A percentile compares a stretch with the other conserved stretches of the same genome.
phyloP scores from a whole-genome alignment of 2,329 filamentous ascomycete genomes.

The Xylariaceae sp. region DNA sequence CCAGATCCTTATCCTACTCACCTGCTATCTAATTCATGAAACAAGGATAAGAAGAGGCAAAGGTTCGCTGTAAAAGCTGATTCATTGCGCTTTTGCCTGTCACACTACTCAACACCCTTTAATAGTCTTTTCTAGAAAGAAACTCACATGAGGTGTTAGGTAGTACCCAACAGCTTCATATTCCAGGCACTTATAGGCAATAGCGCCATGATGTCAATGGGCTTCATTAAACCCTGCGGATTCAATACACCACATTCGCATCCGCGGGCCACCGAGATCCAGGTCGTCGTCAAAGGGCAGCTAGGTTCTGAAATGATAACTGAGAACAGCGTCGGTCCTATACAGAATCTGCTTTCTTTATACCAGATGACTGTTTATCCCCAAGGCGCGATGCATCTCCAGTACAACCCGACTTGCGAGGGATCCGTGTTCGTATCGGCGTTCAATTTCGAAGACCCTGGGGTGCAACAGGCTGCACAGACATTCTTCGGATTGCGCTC shows the following conservation, averaged over 20 bases:
- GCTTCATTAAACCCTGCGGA: slow-evolving; percentile 48
- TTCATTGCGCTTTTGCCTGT: too few relatives aligned
- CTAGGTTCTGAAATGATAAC: slow-evolving; percentile 50
- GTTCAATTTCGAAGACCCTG: slow-evolving; percentile 49
- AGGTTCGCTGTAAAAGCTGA: too few relatives aligned
- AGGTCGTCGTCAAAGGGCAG: slow-evolving; percentile 46
- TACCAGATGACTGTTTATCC: slow-evolving; percentile 53
- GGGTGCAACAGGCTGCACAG: slow-evolving; percentile 48
- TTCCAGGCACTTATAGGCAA: slow-evolving; percentile 55
- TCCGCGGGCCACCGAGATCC: slow-evolving; percentile 50
- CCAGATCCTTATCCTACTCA: too few relatives aligned
- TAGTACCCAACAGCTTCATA: slow-evolving; percentile 50
- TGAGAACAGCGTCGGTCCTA: slow-evolving; percentile 46
- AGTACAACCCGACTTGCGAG: slow-evolving; percentile 52
- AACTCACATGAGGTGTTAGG: too few relatives aligned
- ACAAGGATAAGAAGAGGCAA: too few relatives aligned
- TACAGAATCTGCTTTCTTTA: slow-evolving; percentile 35
- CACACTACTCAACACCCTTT: too few relatives aligned
- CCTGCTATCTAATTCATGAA: too few relatives aligned
- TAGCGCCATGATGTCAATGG: slow-evolving; percentile 47
- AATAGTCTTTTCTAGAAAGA: too few relatives aligned
- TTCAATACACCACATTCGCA: slow-evolving; percentile 57
- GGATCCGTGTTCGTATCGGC: slow-evolving; percentile 47
- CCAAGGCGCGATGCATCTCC: slow-evolving; percentile 48
- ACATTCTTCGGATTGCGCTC: slow-evolving; percentile 43